Base-by-base conservation (phyloP, 2,329 filamentous ascomycete genomes). In the Ophiocordyceps polyrhachis-furcata region DNA sequence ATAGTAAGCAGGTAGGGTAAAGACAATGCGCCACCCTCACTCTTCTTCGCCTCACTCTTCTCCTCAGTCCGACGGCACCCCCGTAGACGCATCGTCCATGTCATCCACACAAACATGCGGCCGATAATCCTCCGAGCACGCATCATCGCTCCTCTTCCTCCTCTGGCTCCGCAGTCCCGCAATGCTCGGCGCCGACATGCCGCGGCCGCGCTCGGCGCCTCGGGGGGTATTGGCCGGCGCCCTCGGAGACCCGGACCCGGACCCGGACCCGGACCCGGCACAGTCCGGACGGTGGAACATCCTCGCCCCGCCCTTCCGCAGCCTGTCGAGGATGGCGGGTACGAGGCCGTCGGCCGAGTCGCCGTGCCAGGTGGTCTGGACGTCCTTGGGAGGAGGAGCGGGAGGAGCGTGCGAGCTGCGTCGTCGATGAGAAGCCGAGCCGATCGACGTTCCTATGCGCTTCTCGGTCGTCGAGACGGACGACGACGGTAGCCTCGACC, bases 101-200 rank as follows among this genome's bases (percentile, higher is more conserved):
- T 58, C 54, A 44, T 61, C 50, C 37, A 52, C 51, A 28, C 56
- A 62, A 7, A 54, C 43, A 41, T 62, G 58, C 15, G 58, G 58
- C 32, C 49, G 48, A 31, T 56, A 49, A 31, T 62, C 60, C 44
- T 62, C 60, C 6, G 58, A 61, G 41, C 60, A 62, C 9, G 50
- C 52, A 14, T 46, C 43, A 11, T 49, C 46, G 38, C 48, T 48
- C n/a, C 48, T 19, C 48, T 53, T 17, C 51, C 50, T 14, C 1
- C 41, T 6, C 41, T 11, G 41, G 21, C 21, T 23, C 13, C 23
- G 4, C 23, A 23, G 1, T 20, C 14, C 35, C 35, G n/a, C 35
- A 50, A 52, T n/a, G 17, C 15, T 40, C 37, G 50, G 48, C 8
- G 51, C 49, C 9, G 48, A 47, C 1, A 48, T 50, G 15, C 41